Evolutionary conservation across 202 grass and related monocot species (phyloP).

Genomic region (Hordeum pubiflorum): DNA sequence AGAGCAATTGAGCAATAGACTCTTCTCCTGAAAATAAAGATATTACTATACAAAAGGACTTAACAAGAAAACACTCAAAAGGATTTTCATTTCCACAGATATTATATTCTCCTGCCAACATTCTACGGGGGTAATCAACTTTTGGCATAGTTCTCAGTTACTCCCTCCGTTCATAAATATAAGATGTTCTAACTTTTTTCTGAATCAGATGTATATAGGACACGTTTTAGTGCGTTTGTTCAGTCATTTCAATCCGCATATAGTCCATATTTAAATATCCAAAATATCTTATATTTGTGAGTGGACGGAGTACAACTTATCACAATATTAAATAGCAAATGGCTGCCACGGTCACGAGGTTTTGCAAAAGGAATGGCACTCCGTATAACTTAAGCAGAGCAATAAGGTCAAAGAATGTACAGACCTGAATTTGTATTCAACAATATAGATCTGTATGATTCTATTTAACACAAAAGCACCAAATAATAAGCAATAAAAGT

Average conservation of each 20-base stretch:
- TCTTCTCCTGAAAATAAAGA: constrained; percentile 64
- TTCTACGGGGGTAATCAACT: background rate
- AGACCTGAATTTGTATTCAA: background rate
- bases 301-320: background rate
- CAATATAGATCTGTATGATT: background rate
- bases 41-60: constrained; percentile 3
- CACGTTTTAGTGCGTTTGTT: no score
- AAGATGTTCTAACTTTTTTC: no score
- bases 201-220: no score
- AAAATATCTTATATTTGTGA: no score
- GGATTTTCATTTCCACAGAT: background rate
- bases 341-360: background rate
- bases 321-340: background rate
- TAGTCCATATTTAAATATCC: no score
- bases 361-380: background rate
- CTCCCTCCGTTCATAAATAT: no score
- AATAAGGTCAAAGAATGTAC: constrained; percentile 12
- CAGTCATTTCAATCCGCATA: no score
- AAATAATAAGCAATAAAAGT: constrained; percentile 27
- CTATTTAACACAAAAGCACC: background rate
- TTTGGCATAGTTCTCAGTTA: background rate
- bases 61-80: constrained; percentile 3
- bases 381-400: background rate
- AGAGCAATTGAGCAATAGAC: constrained; percentile 84
- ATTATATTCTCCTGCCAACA: constrained; percentile 22